Evolutionary conservation across 176 grass and related monocot species (phyloP), one percentile per base, ranked within the genome.

Genomic region (Poa annua): DNA sequence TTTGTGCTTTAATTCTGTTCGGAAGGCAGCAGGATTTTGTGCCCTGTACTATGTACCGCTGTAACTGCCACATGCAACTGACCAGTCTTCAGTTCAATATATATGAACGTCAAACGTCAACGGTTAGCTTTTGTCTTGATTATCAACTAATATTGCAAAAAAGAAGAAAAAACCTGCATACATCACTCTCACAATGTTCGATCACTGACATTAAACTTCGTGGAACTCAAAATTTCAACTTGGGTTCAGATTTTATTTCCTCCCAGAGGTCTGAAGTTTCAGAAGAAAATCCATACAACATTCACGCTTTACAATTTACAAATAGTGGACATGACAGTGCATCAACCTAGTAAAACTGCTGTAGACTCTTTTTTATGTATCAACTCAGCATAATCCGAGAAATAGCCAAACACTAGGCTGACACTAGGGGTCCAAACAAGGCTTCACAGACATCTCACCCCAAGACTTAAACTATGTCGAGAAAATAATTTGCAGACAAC

Each of bases 281-380:
- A 66, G 51, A 72, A n/a, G n/a, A 51, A 11, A 50, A 9, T 63
- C 55, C 36, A 76, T 87, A 77, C 62, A 87, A 72, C 26, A 84
- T 20, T 7, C 59, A 78, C 48, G 35, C 65, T 86, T 53, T 86
- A 89, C 83, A 88, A 85, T 91, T 88, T 91, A 91, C 78, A 85
- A 39, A 88, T 20, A 66, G 75, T 48, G 41, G 21, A 74, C 66
- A 85, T 21, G 48, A 7, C 64, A n/a, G 34, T 5, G 59, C 42
- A 75, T 48, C 39, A 76, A 87, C 77, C 73, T 26, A 78, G n/a
- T 84, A 57, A 75, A 38, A 80, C 24, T 24, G 50, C 61, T 80
- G n/a, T 26, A 75, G 39, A 34, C 51, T 76, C 51, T 19, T 44
- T 60, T 80, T 60, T 66, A 29, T 53, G 80, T 80, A 83, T 83